Evolutionary conservation across 345 rosid genomes (phyloP).

Genomic region (Citrus medica): DNA sequence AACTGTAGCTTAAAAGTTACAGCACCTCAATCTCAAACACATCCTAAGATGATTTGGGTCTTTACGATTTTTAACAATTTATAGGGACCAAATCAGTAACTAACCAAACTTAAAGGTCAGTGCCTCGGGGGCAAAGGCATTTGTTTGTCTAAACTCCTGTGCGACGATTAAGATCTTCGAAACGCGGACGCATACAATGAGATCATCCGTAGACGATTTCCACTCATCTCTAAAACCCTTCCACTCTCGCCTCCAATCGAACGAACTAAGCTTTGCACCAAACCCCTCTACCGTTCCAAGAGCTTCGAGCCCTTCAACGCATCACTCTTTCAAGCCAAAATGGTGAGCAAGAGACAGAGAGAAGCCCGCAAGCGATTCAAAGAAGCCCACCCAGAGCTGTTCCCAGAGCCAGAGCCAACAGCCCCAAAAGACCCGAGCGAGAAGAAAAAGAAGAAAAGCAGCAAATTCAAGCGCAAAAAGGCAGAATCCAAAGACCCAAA

Average conservation of each 20-base stretch:
- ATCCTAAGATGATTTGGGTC: too few relatives aligned
- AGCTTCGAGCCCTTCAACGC: background rate
- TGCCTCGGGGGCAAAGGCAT: background rate
- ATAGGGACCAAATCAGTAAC: too few relatives aligned
- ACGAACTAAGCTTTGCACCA: background rate
- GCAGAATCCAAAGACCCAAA: slow-evolving; percentile 28
- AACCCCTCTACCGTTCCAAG: slow-evolving; percentile 2
- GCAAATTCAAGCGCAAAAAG: slow-evolving; percentile 60
- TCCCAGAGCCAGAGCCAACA: slow-evolving; percentile 68
- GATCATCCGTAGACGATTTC: background rate
- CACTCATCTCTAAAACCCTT: background rate
- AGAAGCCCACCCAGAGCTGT: slow-evolving; percentile 58
- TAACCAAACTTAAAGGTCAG: background rate
- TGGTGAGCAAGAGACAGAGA: slow-evolving; percentile 82
- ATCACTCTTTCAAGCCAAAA: background rate
- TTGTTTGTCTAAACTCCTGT: background rate
- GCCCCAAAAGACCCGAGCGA: slow-evolving; percentile 59
- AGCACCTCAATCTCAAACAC: too few relatives aligned
- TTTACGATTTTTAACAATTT: too few relatives aligned
- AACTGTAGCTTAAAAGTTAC: too few relatives aligned
- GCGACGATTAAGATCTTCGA: too few relatives aligned
- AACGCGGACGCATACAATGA: background rate
- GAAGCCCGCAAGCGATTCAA: slow-evolving; percentile 69
- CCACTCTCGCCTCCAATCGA: background rate
- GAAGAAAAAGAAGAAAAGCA: slow-evolving; percentile 50